phyloP scores from a whole-genome alignment of 2,329 filamentous ascomycete genomes.

The Exophiala xenobiotica region DNA sequence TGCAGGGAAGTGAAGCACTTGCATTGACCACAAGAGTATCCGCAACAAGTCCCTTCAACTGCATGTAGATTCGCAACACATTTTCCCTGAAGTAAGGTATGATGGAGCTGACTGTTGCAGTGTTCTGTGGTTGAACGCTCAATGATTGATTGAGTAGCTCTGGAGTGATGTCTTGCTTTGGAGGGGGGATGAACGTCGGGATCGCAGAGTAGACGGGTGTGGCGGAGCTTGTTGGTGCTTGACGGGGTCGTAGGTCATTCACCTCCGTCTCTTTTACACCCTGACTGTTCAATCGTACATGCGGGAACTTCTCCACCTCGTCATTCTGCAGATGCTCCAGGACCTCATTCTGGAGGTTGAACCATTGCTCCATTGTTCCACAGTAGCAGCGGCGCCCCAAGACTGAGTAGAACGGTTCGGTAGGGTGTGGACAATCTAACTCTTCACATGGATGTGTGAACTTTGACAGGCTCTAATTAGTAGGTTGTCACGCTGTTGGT shows the following conservation, averaged over 20 bases:
- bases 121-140: slow-evolving; percentile 26
- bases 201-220: slow-evolving; percentile 10
- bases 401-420: slow-evolving; percentile 19
- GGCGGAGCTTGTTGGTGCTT: slow-evolving; percentile 5
- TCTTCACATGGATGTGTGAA: slow-evolving; percentile 11
- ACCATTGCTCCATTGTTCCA: slow-evolving; percentile 13
- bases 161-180: slow-evolving; percentile 27
- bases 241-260: slow-evolving; percentile 13
- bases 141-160: slow-evolving; percentile 26
- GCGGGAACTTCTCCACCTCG: too few species aligned
- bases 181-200: slow-evolving; percentile 29
- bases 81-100: slow-evolving; percentile 25
- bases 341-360: slow-evolving; percentile 2
- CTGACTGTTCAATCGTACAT: background rate
- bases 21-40: slow-evolving; percentile 27
- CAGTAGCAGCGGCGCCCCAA: slow-evolving; percentile 17
- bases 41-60: slow-evolving; percentile 27
- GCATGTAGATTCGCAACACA: slow-evolving; percentile 22
- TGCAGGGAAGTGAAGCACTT: slow-evolving; percentile 25
- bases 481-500: background rate
- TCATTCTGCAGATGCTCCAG: background rate
- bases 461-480: slow-evolving; percentile 3
- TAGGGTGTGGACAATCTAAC: slow-evolving; percentile 7
- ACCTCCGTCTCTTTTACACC: background rate
- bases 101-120: slow-evolving; percentile 25